Evolutionary conservation across 768 basidiomycete genomes (phyloP).

Genomic region (Hypholoma fasciculare): DNA sequence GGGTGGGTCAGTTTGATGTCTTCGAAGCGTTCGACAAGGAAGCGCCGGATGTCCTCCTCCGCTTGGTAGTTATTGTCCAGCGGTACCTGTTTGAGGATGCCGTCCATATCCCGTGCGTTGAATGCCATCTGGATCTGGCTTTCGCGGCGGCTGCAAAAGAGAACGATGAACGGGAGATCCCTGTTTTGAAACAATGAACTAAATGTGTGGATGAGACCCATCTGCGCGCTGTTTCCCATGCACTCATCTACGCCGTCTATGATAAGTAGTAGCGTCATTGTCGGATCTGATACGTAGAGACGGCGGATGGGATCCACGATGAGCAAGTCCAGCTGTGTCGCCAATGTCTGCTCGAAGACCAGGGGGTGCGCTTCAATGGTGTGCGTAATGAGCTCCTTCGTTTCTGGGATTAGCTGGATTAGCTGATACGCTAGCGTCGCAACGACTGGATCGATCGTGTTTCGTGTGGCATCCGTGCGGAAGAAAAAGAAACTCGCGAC

Average conservation of each 20-base stretch:
- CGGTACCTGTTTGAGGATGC: background rate
- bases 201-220: background rate
- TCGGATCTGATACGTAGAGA: background rate
- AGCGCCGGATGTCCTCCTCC: conserved; percentile 4
- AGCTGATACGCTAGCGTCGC: conserved; percentile 15
- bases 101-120: background rate
- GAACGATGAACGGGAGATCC: conserved; percentile 4
- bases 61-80: conserved; percentile 4
- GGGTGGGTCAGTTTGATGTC: conserved; percentile 7
- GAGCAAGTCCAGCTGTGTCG: conserved; percentile 11
- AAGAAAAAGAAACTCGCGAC: conserved; percentile 18
- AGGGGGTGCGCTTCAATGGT: conserved; percentile 8
- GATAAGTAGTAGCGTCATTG: background rate
- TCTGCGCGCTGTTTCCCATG: background rate
- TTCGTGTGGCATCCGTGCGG: background rate
- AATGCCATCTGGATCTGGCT: conserved; percentile 3
- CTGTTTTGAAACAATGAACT: background rate
- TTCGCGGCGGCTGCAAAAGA: conserved; percentile 11
- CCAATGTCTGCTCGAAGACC: conserved; percentile 9
- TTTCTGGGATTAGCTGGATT: conserved; percentile 4
- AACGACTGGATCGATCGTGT: conserved; percentile 4
- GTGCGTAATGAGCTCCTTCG: conserved; percentile 1
- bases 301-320: conserved; percentile 4
- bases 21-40: background rate
- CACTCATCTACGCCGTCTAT: conserved; percentile 17